These are phyloP conservation scores for Azolla pinnata DNA, from an alignment of 75 land plant genomes.

Conservation along the genomic window DNA sequence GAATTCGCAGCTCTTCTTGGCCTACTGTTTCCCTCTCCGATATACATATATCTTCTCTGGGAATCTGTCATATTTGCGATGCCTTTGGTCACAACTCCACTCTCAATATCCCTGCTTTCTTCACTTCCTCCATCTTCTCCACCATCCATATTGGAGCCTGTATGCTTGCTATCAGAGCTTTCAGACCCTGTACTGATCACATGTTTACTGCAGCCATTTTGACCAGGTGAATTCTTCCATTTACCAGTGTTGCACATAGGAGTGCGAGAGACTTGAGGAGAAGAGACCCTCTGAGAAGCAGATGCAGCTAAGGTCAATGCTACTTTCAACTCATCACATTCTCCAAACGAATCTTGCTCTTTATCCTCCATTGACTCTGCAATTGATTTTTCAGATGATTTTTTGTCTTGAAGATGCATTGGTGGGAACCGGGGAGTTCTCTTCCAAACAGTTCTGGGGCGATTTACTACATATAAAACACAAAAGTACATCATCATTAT, in stretches of 20 bases:
- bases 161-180: conserved; percentile 23
- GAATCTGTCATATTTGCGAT: conserved; percentile 12
- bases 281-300: conserved; percentile 58
- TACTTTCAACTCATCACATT: conserved; percentile 46
- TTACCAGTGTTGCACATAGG: conserved; percentile 39
- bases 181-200: conserved; percentile 13
- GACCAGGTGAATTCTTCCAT: conserved; percentile 27
- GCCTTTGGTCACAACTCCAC: conserved; percentile 33
- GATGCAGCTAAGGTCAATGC: conserved; percentile 54
- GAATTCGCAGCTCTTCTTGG: conserved; percentile 19
- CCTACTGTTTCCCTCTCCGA: conserved; percentile 18
- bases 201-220: conserved; percentile 31
- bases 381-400: not conserved
- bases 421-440: conserved; percentile 74
- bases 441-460: conserved; percentile 69
- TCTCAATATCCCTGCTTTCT: conserved; percentile 69
- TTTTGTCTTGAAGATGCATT: conserved; percentile 24
- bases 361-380: conserved; percentile 14
- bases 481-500: not conserved
- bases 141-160: conserved; percentile 47
- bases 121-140: conserved; percentile 50
- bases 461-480: not conserved
- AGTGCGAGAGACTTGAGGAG: conserved; percentile 58
- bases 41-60: not conserved
- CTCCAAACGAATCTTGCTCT: conserved; percentile 19